Percentiles rank a stretch among this genome's conserved stretches.
phyloP scores from a whole-genome alignment of 1,139 yeast species.

The Eremothecium gossypii region DNA sequence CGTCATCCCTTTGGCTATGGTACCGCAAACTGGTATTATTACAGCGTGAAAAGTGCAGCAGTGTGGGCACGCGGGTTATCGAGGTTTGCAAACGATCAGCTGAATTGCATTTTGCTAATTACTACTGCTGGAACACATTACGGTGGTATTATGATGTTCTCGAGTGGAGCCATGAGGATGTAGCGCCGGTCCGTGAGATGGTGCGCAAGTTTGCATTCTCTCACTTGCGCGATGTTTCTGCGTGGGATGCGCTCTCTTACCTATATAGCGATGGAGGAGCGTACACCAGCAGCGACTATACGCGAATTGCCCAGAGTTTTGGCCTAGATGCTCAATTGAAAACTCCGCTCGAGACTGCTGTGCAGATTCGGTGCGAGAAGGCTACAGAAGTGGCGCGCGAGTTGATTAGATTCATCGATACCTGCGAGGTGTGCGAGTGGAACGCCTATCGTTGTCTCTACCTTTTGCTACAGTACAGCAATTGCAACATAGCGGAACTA shows the following conservation, averaged over 20 bases:
- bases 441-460: conserved; percentile 21
- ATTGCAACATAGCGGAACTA: too few relatives aligned
- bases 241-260: conserved; percentile 31
- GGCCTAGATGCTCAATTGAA: not conserved
- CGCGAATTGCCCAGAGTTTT: conserved; percentile 1
- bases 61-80: conserved; percentile 2
- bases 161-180: conserved; percentile 5
- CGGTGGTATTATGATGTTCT: conserved; percentile 28
- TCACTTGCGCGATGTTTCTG: conserved; percentile 36
- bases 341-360: too few relatives aligned
- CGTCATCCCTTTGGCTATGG: conserved; percentile 36
- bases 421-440: conserved; percentile 15
- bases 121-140: conserved; percentile 37
- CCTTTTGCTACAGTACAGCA: not conserved
- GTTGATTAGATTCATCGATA: conserved; percentile 12
- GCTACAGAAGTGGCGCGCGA: not conserved
- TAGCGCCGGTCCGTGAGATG: conserved; percentile 10
- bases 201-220: conserved; percentile 29
- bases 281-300: not conserved
- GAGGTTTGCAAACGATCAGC: conserved; percentile 24
- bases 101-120: conserved; percentile 34
- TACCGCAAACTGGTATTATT: conserved; percentile 28
- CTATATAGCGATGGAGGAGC: not conserved
- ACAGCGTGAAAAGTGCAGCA: not conserved
- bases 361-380: too few relatives aligned